A percentile compares a stretch with the other conserved stretches of the same genome.
Evolutionary conservation across 1,284 basidiomycete genomes (phyloP).

Genomic region (Earliella scabrosa): DNA sequence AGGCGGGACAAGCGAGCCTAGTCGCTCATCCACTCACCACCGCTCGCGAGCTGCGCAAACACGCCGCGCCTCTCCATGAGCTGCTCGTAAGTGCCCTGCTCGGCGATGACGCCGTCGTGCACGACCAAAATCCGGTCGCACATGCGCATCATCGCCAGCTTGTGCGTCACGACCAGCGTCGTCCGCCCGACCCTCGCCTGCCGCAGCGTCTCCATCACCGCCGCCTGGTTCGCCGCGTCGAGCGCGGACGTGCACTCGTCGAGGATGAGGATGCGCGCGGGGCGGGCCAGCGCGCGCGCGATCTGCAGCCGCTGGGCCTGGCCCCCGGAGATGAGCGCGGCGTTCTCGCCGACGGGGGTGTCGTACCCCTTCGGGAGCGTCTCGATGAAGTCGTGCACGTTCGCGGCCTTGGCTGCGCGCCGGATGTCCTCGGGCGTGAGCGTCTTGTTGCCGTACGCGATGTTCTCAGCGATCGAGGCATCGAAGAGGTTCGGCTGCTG

Average conservation of each 20-base stretch:
- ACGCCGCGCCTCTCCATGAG: slow-evolving; percentile 72
- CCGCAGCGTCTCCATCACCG: slow-evolving; percentile 79
- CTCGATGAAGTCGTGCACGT: slow-evolving; percentile 88
- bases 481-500: slow-evolving; percentile 90
- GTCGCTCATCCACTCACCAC: slow-evolving; percentile 79
- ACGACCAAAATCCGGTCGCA: slow-evolving; percentile 91
- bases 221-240: slow-evolving; percentile 81
- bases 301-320: slow-evolving; percentile 94
- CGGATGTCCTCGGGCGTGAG: slow-evolving; percentile 62
- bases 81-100: slow-evolving; percentile 80
- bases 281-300: slow-evolving; percentile 83
- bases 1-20: slow-evolving; percentile 6
- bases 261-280: slow-evolving; percentile 79
- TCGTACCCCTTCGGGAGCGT: slow-evolving; percentile 84
- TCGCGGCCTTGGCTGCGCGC: slow-evolving; percentile 74
- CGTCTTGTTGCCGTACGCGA: slow-evolving; percentile 73
- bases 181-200: slow-evolving; percentile 71
- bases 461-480: slow-evolving; percentile 83
- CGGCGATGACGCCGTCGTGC: slow-evolving; percentile 75
- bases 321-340: slow-evolving; percentile 87
- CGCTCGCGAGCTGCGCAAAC: slow-evolving; percentile 83
- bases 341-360: slow-evolving; percentile 89
- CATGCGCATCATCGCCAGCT: slow-evolving; percentile 87
- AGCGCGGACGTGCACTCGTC: slow-evolving; percentile 96
- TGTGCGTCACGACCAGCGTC: slow-evolving; percentile 94